Base-by-base conservation (phyloP, 2,329 filamentous ascomycete genomes). In the Hypoxylon sp. region DNA sequence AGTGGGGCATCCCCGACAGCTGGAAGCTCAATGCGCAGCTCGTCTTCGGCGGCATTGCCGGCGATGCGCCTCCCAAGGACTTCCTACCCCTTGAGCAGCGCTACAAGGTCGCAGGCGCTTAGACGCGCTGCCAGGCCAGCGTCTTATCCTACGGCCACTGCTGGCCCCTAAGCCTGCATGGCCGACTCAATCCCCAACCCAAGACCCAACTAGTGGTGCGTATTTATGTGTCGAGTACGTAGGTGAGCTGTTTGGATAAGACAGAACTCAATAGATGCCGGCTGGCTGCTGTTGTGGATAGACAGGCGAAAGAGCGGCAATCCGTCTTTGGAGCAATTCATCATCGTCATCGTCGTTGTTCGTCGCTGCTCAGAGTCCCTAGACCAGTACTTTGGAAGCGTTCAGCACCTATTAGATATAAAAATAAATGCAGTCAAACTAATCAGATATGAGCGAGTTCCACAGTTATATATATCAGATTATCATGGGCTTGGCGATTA, bases 21-120 rank as follows among this genome's bases (percentile, higher is more conserved):
- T 97, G 93, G 93, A 87, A 87, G 75, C 85, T 97, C 69, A 87
- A 90, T 75, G 90, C 91, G 22, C 93, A 97, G 85, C 83, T 97
- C 70, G 93, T 97, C 73, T 96, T 97, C 79, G 93, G 93, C 69
- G 87, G 85, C 67, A 83, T 82, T 55, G 83, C 82, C 18, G 86
- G 78, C 50, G 82, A 84, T 67, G 78, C 89, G 5, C 84, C 81
- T 12, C 83, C 88, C 77, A 93, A 94, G 86, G 76, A 80, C 14
- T 89, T 88, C 77, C 79, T 83, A 76, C 85, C 89, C 24, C 71
- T 92, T 28, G 87, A 91, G 78, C 85, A 91, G 76, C 84, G 87
- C 73, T 82, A 91, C 75, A 91, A 89, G 87, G 80, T 86, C 71
- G 89, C 83, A 72, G 88, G 86, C 59, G 82, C 82, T 62, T 86